Percentiles rank a stretch among this genome's conserved stretches.
These are phyloP conservation scores for Pharnaceum exiguum DNA, from an alignment of 148 eudicot species.

Conservation along the genomic window DNA sequence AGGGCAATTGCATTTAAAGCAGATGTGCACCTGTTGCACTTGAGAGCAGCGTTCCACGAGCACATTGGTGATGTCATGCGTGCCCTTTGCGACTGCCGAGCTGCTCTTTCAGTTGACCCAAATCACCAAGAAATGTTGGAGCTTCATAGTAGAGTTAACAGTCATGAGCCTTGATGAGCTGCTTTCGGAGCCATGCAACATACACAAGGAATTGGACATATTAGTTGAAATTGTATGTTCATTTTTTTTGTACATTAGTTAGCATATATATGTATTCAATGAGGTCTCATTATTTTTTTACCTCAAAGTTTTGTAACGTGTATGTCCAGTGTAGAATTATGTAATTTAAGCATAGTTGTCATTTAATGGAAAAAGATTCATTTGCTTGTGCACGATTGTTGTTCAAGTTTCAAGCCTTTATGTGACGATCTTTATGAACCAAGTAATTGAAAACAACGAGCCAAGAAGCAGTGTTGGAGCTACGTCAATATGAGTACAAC, in stretches of 20 bases:
- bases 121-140: slow-evolving; percentile 88
- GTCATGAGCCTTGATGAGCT: slow-evolving; percentile 74
- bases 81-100: slow-evolving; percentile 81
- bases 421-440: too few species aligned
- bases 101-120: slow-evolving; percentile 94
- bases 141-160: slow-evolving; percentile 77
- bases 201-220: not conserved
- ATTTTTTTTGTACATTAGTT: slow-evolving; percentile 23
- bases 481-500: too few species aligned
- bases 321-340: slow-evolving; percentile 22
- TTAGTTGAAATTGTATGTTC: slow-evolving; percentile 19
- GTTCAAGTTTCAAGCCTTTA: not conserved
- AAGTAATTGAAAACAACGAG: too few species aligned
- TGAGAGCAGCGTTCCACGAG: slow-evolving; percentile 93
- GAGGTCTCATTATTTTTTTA: slow-evolving; percentile 20
- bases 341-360: slow-evolving; percentile 15
- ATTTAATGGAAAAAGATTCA: not conserved
- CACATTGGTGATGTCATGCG: slow-evolving; percentile 72
- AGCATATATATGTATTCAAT: slow-evolving; percentile 23
- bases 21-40: slow-evolving; percentile 86
- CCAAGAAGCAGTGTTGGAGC: too few species aligned
- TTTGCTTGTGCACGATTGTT: not conserved
- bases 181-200: not conserved
- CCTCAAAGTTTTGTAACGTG: slow-evolving; percentile 28
- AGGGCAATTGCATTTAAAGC: slow-evolving; percentile 89